phyloP scores from a whole-genome alignment of 176 grass and related monocot genomes.

The Canna indica region DNA sequence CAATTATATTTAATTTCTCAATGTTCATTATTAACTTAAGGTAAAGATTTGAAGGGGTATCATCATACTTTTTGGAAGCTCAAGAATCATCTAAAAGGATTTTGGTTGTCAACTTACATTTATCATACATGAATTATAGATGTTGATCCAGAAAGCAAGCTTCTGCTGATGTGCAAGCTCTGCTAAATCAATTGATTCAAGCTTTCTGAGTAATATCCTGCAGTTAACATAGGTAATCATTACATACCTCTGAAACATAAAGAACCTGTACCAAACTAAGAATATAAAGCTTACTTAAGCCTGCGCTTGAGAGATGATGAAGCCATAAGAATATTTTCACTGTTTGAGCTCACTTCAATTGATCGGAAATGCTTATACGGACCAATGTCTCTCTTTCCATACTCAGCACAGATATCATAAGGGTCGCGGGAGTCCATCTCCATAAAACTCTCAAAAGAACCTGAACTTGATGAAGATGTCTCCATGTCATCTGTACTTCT shows the following conservation, averaged over 20 bases:
- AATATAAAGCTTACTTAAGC: constrained; percentile 44
- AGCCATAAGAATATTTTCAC: constrained; percentile 30
- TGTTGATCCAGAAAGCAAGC: constrained; percentile 99
- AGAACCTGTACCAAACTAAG: neutral
- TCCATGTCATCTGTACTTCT: constrained; percentile 33
- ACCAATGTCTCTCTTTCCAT: constrained; percentile 60
- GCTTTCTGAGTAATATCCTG: constrained; percentile 57
- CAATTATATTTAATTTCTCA: too few species aligned
- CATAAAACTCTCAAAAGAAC: constrained; percentile 46
- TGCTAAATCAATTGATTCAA: constrained; percentile 44
- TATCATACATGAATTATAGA: constrained; percentile 98
- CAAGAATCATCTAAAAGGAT: too few species aligned
- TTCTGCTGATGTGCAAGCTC: constrained; percentile 80
- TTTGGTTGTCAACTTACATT: constrained; percentile 49
- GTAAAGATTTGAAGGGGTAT: too few species aligned
- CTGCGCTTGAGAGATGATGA: constrained; percentile 36
- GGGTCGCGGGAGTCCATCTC: constrained; percentile 56
- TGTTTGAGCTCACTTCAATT: constrained; percentile 46
- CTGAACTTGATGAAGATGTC: constrained; percentile 64
- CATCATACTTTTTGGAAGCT: too few species aligned
- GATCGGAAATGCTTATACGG: constrained; percentile 58
- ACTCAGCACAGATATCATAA: constrained; percentile 51
- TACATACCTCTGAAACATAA: neutral
- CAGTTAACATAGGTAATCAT: constrained; percentile 1
- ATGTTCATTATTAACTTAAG: too few species aligned